Conservation (phyloP, 352 stramenopile species). For the Phytopythium oedochilum region DNA sequence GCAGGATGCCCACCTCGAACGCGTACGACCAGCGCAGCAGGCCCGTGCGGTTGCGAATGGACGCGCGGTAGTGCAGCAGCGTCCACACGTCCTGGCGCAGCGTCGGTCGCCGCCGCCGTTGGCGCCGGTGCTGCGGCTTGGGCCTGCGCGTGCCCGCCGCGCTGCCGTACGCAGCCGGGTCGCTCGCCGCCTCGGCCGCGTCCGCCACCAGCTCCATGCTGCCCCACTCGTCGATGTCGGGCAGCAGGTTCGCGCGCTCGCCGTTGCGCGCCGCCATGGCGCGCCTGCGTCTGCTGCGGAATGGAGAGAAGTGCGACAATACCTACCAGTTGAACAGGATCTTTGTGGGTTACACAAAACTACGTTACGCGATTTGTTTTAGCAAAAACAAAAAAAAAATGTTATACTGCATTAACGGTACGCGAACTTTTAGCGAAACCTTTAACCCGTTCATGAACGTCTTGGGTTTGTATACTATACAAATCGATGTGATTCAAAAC, state of each 20-base stretch:
- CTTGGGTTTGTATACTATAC: no score
- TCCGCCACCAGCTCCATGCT: conserved; percentile 1
- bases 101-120: conserved; percentile 3
- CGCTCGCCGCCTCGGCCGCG: not conserved
- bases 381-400: no score
- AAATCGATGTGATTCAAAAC: no score
- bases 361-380: no score
- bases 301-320: not conserved
- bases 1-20: conserved; percentile 60
- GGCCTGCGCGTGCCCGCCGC: conserved; percentile 5
- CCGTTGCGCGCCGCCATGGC: not conserved
- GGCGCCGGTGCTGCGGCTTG: conserved; percentile 6
- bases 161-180: not conserved
- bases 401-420: no score
- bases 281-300: no score
- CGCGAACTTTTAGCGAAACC: no score
- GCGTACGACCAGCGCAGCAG: conserved; percentile 66
- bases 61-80: conserved; percentile 69
- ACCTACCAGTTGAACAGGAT: no score
- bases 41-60: conserved; percentile 42
- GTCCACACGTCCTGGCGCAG: conserved; percentile 68
- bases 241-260: conserved; percentile 5
- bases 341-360: no score
- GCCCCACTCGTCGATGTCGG: conserved; percentile 5
- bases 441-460: no score